Base-by-base conservation (phyloP, 441 rosid genomes). In the Raphanus hybrid region DNA sequence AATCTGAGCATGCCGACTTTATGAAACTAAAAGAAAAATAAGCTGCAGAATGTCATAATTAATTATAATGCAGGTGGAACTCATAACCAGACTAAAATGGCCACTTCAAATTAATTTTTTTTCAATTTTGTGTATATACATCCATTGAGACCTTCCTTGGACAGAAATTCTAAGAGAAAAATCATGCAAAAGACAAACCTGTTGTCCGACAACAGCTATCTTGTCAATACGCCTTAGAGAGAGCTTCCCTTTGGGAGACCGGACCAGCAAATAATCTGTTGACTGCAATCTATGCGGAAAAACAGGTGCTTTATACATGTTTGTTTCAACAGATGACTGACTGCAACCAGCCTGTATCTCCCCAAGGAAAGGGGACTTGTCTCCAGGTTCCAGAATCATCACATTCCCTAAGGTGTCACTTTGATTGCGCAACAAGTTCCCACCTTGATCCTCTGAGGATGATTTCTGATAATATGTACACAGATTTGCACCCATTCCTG, bases 291-390 rank as follows among this genome's bases (percentile, higher is more conserved):
- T 91, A 86, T 96, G 98, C 7, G 86, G 84, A 82, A 96, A 96
- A 71, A 91, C 74, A 4, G 99, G 98, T 71, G 98, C 97, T 83
- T 88, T 90, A 77, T 88, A 94, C 99, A 96, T 94, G 86, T 92
- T 96, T 78, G 98, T 94, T 83, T 85, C 96, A 76, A 96, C 81
- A 75, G 98, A 90, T 55, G 97, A 91, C 86, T 91, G 98, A 41
- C 87, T 85, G 85, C 85, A 83, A 65, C 99, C 93, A 69, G 93
- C 84, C 70, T 84, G 91, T 73, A 96, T 91, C 71, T 94, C 98
- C 77, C 98, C 99, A 70, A 96, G 95, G 83, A 96, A 96, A 71
- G 98, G 99, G 43, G 98, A 92, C 81, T 92, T 96, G 78, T 94
- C 98, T 75, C 88, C 86, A 73, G 97, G 90, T 79, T 96, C 99